phyloP scores from a whole-genome alignment of 2,329 filamentous ascomycete genomes.

The Septoria petroselini region DNA sequence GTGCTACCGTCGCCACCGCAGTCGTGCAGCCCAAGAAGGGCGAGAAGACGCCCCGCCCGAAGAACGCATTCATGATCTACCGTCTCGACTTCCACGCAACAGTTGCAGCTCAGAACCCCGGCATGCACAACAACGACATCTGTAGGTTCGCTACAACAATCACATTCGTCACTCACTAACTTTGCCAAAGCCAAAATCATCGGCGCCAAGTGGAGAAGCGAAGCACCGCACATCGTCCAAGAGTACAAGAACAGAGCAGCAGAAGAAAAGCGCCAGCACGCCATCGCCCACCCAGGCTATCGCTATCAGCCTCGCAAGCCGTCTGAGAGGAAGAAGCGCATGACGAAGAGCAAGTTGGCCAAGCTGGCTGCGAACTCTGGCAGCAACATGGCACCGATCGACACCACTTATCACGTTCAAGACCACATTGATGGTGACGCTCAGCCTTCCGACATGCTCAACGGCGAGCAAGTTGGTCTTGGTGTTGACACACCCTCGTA shows the following conservation, averaged over 20 bases:
- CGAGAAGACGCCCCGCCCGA: slow-evolving; percentile 16
- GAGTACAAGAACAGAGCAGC: slow-evolving; percentile 11
- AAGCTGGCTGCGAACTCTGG: slow-evolving; percentile 22
- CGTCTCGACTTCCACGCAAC: slow-evolving; percentile 17
- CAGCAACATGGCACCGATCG: slow-evolving; percentile 16
- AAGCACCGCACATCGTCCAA: slow-evolving; percentile 12
- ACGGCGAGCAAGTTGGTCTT: too few relatives aligned
- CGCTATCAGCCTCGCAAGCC: slow-evolving; percentile 36
- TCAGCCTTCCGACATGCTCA: neutral
- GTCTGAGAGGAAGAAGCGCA: slow-evolving; percentile 22
- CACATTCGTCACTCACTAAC: slow-evolving; percentile 4
- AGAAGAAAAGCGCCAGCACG: slow-evolving; percentile 16
- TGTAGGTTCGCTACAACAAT: slow-evolving; percentile 27
- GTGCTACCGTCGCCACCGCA: slow-evolving; percentile 13
- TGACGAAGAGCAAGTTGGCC: slow-evolving; percentile 38
- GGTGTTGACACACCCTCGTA: too few relatives aligned
- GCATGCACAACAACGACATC: slow-evolving; percentile 39
- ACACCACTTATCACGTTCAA: slow-evolving; percentile 2
- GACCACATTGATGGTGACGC: neutral
- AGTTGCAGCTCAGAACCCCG: slow-evolving; percentile 42
- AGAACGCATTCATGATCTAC: slow-evolving; percentile 25
- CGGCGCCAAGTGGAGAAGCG: slow-evolving; percentile 11
- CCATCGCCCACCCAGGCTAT: slow-evolving; percentile 20
- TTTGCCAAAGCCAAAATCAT: slow-evolving; percentile 19
- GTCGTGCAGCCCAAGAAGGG: slow-evolving; percentile 19